Percentiles rank a stretch among this genome's conserved stretches.
These are phyloP conservation scores for Sedum album DNA, from an alignment of 164 flowering plant species.

Conservation along the genomic window DNA sequence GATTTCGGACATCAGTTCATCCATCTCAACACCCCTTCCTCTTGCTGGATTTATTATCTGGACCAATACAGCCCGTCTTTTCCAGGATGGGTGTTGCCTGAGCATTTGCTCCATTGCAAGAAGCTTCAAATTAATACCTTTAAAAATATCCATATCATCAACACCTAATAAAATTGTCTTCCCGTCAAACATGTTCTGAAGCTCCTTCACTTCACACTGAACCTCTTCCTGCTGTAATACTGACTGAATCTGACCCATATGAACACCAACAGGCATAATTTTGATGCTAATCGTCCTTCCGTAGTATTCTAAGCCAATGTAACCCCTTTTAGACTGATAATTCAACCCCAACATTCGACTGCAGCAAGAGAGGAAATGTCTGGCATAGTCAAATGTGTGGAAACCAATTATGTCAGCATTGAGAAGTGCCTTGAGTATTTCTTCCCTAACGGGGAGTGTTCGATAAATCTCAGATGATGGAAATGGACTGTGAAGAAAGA, in stretches of 20 bases:
- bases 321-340: slow-evolving; percentile 46
- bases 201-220: slow-evolving; percentile 23
- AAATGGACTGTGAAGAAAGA: slow-evolving; percentile 40
- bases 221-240: slow-evolving; percentile 28
- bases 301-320: slow-evolving; percentile 42
- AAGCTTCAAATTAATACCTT: slow-evolving; percentile 43
- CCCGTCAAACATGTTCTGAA: slow-evolving; percentile 24
- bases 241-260: slow-evolving; percentile 38
- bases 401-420: slow-evolving; percentile 44
- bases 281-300: slow-evolving; percentile 43
- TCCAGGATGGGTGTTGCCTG: slow-evolving; percentile 30
- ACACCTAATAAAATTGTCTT: slow-evolving; percentile 34
- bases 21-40: slow-evolving; percentile 28
- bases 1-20: slow-evolving; percentile 30
- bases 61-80: slow-evolving; percentile 35
- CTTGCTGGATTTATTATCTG: slow-evolving; percentile 46
- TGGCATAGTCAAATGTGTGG: slow-evolving; percentile 50
- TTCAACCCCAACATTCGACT: slow-evolving; percentile 43
- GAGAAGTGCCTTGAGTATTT: slow-evolving; percentile 33
- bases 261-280: slow-evolving; percentile 46
- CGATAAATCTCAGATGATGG: slow-evolving; percentile 42
- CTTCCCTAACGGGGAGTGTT: slow-evolving; percentile 44
- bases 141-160: slow-evolving; percentile 45
- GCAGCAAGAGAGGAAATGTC: slow-evolving; percentile 50
- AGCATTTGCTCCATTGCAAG: slow-evolving; percentile 42